These are phyloP conservation scores for Leonotis leonurus DNA, from an alignment of 257 asterid species.

Conservation along the genomic window DNA sequence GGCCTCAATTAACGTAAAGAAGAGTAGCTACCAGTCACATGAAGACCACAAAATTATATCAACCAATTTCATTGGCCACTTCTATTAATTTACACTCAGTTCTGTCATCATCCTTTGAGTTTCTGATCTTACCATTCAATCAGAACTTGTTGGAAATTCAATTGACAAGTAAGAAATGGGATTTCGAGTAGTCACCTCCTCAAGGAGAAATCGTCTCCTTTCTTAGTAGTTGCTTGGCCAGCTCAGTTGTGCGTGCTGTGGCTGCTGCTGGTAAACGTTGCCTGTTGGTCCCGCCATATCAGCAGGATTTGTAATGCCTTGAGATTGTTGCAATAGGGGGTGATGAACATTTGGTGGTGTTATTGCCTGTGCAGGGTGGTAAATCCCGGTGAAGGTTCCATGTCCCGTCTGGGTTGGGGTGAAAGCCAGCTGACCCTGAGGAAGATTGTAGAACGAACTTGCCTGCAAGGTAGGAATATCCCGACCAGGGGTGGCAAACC, in stretches of 20 bases:
- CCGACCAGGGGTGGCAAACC: conserved; percentile 62
- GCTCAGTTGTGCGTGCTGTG: conserved; percentile 74
- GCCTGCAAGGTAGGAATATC: conserved; percentile 68
- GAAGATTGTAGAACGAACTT: conserved; percentile 72
- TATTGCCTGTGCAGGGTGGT: conserved; percentile 75
- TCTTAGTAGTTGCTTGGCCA: conserved; percentile 80
- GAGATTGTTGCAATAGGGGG: conserved; percentile 80
- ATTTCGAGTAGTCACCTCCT: conserved; percentile 23
- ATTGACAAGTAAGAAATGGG: conserved; percentile 16
- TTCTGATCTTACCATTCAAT: conserved; percentile 23
- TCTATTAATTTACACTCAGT: conserved; percentile 39
- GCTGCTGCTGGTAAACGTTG: conserved; percentile 81
- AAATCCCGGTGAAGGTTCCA: conserved; percentile 63
- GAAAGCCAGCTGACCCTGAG: conserved; percentile 79
- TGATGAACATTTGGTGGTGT: conserved; percentile 62
- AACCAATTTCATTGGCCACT: conserved; percentile 31
- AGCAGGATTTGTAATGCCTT: conserved; percentile 56
- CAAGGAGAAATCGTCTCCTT: conserved; percentile 6
- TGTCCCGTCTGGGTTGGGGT: conserved; percentile 71
- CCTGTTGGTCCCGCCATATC: conserved; percentile 73
- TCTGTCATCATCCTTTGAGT: conserved; percentile 21
- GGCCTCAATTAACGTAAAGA: conserved; percentile 37
- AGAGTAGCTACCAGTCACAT: conserved; percentile 37
- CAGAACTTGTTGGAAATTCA: conserved; percentile 29
- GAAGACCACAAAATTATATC: conserved; percentile 46